phyloP scores from a whole-genome alignment of 164 flowering plant genomes.

The Cinnamomum chago region DNA sequence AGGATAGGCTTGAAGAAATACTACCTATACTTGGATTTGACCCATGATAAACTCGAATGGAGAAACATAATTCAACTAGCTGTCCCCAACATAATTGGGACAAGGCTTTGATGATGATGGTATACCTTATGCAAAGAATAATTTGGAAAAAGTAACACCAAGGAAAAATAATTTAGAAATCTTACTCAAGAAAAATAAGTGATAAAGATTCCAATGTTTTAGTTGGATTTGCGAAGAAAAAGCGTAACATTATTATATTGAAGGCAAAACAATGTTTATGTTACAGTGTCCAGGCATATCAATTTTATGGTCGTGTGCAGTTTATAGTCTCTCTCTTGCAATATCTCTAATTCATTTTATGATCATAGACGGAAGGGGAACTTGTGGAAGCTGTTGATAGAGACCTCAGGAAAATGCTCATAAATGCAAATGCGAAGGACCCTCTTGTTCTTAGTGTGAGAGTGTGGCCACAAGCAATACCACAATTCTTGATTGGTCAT shows the following conservation, averaged over 20 bases:
- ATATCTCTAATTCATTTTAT: background rate
- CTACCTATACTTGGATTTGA: no score
- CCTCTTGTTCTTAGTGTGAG: constrained; percentile 72
- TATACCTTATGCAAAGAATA: no score
- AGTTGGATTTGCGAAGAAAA: background rate
- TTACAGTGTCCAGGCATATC: no score
- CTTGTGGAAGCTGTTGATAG: constrained; percentile 83
- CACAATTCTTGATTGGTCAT: constrained; percentile 89
- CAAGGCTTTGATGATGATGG: no score
- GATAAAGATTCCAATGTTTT: no score
- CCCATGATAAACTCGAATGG: no score
- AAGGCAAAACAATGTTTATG: background rate
- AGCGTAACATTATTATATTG: background rate
- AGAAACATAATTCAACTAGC: no score
- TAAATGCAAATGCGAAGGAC: constrained; percentile 64
- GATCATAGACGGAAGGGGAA: constrained; percentile 51
- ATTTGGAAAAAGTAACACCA: no score
- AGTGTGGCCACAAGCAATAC: constrained; percentile 94
- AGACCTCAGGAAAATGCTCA: constrained; percentile 83
- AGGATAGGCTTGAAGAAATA: no score
- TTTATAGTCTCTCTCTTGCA: background rate
- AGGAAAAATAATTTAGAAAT: no score
- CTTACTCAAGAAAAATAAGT: no score
- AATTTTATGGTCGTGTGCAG: background rate
- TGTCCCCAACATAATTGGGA: no score